Evolutionary conservation across 345 rosid genomes (phyloP).

Genomic region (Ceriops decandra): DNA sequence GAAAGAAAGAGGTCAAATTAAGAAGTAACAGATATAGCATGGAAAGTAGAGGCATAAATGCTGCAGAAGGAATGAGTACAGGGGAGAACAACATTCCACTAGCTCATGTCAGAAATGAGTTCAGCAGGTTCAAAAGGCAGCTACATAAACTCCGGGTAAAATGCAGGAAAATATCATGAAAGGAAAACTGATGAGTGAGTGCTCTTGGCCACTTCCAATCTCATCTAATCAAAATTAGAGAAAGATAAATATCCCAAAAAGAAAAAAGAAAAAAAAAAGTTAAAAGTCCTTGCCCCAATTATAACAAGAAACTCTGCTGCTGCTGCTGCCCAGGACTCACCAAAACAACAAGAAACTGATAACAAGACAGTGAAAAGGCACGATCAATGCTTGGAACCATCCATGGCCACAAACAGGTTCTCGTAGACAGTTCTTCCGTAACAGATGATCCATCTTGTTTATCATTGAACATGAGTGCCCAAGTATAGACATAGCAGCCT

Average conservation of each 20-base stretch:
- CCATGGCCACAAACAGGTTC: slow-evolving; percentile 30
- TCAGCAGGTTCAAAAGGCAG: slow-evolving; percentile 14
- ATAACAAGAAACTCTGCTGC: slow-evolving; percentile 20
- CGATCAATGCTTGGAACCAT: slow-evolving; percentile 9
- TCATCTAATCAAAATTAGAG: slow-evolving; percentile 31
- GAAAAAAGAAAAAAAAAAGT: not conserved
- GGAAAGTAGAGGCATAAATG: too few species aligned
- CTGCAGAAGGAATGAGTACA: too few species aligned
- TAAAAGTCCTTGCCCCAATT: slow-evolving; percentile 13
- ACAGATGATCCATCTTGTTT: slow-evolving; percentile 20
- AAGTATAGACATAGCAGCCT: not conserved
- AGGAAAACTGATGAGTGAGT: slow-evolving; percentile 36
- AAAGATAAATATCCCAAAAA: slow-evolving; percentile 11
- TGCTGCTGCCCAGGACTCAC: slow-evolving; percentile 23
- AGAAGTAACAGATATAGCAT: too few species aligned
- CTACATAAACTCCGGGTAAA: slow-evolving; percentile 12
- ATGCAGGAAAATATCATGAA: not conserved
- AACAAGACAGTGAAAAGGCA: slow-evolving; percentile 5
- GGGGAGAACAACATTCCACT: too few species aligned
- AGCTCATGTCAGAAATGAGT: slow-evolving; percentile 4
- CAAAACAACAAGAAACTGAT: slow-evolving; percentile 9
- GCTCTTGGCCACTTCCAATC: slow-evolving; percentile 46
- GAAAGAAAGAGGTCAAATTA: too few species aligned
- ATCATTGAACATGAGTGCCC: slow-evolving; percentile 8
- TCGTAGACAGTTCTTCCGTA: slow-evolving; percentile 25